Evolutionary conservation across 306 rosid species (phyloP), one percentile per base, ranked within the genome.

Genomic region (Rosa rugosa): DNA sequence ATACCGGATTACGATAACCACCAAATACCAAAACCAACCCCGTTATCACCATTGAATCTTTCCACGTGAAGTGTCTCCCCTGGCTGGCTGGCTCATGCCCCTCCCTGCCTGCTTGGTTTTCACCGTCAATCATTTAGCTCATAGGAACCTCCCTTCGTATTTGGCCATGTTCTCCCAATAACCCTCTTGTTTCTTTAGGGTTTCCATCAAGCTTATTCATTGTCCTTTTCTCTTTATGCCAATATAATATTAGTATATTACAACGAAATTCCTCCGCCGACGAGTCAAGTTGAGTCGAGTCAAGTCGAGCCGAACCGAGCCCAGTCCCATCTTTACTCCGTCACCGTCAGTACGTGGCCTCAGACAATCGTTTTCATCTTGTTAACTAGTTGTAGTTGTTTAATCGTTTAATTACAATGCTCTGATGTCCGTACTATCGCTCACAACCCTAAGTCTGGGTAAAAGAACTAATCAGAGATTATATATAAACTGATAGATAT

Each of bases 41-140:
- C 83, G 78, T 87, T 83, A 75, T 84, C 85, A 34, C 18, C n/a
- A 44, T 83, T 94, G 90, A 88, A 90, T 89, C 95, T 87, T 88
- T 79, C 80, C 98, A 94, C 87, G 90, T 91, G 98, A 85, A 63
- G 0, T 84, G 89, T 88, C 89, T 73, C 67, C 82, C 69, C 42
- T 27, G 38, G 36, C 36, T 4, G 34, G 10, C 41, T 63, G 42
- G 69, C 18, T 64, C 78, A 79, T 31, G 65, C 34, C 44, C 18
- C 42, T 57, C 11, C n/a, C 69, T 83, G 17, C 17, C 11, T 73
- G 75, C 88, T 84, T 89, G 75, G 87, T 83, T 92, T 91, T 91
- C 89, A 86, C 87, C 92, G 47, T 87, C 82, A 86, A 89, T 86
- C 90, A 85, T 89, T 60, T 53, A 45, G 38, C 78, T 57, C 8